phyloP scores from a whole-genome alignment of 164 flowering plant species.

The Vitis labrusca region DNA sequence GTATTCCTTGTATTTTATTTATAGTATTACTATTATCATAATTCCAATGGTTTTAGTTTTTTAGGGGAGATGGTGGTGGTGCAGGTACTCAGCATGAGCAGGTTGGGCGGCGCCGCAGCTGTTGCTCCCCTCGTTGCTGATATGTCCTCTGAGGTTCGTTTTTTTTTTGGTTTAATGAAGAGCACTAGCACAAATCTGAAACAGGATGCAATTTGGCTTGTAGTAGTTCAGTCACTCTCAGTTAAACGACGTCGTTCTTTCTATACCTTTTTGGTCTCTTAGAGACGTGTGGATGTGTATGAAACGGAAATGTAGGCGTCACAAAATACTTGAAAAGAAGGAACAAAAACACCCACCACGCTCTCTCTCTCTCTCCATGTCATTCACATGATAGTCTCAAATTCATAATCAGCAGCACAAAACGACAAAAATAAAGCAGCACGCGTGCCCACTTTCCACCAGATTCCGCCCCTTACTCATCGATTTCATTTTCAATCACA shows the following conservation, averaged over 20 bases:
- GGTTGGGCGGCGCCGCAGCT: slow-evolving; percentile 93
- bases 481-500: background rate
- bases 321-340: background rate
- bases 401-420: slow-evolving; percentile 8
- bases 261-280: too few relatives aligned
- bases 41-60: slow-evolving; percentile 5
- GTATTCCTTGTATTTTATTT: slow-evolving; percentile 28
- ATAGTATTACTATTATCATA: slow-evolving; percentile 1
- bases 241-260: too few relatives aligned
- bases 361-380: too few relatives aligned
- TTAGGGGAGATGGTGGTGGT: background rate
- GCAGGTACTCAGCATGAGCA: slow-evolving; percentile 98
- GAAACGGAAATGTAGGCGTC: background rate
- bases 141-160: slow-evolving; percentile 61
- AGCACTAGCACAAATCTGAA: too few relatives aligned
- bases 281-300: too few relatives aligned
- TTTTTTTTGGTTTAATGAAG: too few relatives aligned
- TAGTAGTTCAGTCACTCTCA: too few relatives aligned
- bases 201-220: too few relatives aligned
- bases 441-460: slow-evolving; percentile 33
- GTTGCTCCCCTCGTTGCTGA: slow-evolving; percentile 84
- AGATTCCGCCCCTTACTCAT: slow-evolving; percentile 19
- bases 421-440: slow-evolving; percentile 33
- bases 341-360: too few relatives aligned
- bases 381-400: background rate